Conservation (phyloP, 1,284 basidiomycete genomes). For the Peniophora sp. region DNA sequence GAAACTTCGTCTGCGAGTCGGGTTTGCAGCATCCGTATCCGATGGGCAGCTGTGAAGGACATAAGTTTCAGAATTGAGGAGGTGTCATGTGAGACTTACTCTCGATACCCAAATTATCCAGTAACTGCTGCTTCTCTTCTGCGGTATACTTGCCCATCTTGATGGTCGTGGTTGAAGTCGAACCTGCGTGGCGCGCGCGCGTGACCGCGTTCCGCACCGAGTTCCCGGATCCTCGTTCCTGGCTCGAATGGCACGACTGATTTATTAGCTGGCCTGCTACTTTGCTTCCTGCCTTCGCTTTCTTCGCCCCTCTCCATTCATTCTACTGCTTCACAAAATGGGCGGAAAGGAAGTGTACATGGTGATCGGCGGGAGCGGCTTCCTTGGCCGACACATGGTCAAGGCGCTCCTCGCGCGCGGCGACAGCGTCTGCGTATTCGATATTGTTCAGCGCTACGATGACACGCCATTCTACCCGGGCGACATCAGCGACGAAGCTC, state of each 20-base stretch:
- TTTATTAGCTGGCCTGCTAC: no score
- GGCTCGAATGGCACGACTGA: conserved; percentile 1
- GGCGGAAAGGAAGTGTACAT: conserved; percentile 51
- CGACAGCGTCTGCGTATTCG: conserved; percentile 79
- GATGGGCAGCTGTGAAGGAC: conserved; percentile 49
- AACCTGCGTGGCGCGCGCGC: conserved; percentile 13
- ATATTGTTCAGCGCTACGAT: conserved; percentile 83
- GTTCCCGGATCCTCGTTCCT: background rate
- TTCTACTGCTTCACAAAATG: conserved; percentile 12
- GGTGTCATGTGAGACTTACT: conserved; percentile 30
- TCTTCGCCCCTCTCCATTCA: conserved; percentile 10
- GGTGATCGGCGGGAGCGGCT: conserved; percentile 89
- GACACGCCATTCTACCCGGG: conserved; percentile 83
- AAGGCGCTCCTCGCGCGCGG: conserved; percentile 72
- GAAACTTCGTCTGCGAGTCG: conserved; percentile 64
- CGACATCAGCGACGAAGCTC: conserved; percentile 74
- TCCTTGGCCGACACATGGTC: conserved; percentile 87
- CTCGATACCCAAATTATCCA: conserved; percentile 74
- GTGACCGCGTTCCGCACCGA: conserved; percentile 4
- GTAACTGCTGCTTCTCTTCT: conserved; percentile 67
- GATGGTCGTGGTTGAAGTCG: background rate
- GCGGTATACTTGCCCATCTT: conserved; percentile 26
- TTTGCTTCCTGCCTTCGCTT: background rate
- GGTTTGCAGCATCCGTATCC: conserved; percentile 60
- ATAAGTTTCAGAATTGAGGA: conserved; percentile 5